Percentiles rank a stretch among this genome's conserved stretches.
Evolutionary conservation across 768 basidiomycete species (phyloP).

Genomic region (Tylopilus sp.): DNA sequence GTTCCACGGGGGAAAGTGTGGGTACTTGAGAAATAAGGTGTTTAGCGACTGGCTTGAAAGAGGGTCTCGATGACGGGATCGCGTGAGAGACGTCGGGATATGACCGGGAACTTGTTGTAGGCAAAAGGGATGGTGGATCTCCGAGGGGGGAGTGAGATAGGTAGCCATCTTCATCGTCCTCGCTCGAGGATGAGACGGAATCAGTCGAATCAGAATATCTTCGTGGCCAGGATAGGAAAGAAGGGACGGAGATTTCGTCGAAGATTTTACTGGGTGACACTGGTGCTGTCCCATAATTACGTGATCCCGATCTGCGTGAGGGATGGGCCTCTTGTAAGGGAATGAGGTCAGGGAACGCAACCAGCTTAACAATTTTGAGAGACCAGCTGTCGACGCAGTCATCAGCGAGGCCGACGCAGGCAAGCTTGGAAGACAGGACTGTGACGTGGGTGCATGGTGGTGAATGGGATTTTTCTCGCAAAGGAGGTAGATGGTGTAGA

Average conservation of each 20-base stretch:
- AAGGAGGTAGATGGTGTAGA: conserved; percentile 13
- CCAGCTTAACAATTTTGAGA: conserved; percentile 72
- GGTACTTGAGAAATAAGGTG: conserved; percentile 34
- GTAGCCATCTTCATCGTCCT: conserved; percentile 50
- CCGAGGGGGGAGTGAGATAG: conserved; percentile 54
- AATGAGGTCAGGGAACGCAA: conserved; percentile 74
- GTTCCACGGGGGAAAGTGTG: conserved; percentile 28
- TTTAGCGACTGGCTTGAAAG: conserved; percentile 37
- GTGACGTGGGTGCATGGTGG: conserved; percentile 57
- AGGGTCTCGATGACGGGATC: conserved; percentile 26
- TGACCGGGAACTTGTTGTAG: conserved; percentile 39
- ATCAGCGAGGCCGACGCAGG: conserved; percentile 72
- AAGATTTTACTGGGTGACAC: conserved; percentile 8
- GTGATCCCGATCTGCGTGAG: conserved; percentile 4
- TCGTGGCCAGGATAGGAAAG: conserved; percentile 21
- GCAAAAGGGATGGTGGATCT: conserved; percentile 34
- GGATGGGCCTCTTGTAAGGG: conserved; percentile 24
- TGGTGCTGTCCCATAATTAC: neutral
- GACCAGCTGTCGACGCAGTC: conserved; percentile 69
- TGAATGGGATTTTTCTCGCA: conserved; percentile 45
- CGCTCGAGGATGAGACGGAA: conserved; percentile 29
- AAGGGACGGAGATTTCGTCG: conserved; percentile 15
- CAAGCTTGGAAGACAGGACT: conserved; percentile 65
- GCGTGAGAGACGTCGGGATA: conserved; percentile 39
- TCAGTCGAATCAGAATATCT: conserved; percentile 23